Evolutionary conservation across 192 early-diverging fungal genomes (phyloP).

Genomic region (Umbelopsis sp.): DNA sequence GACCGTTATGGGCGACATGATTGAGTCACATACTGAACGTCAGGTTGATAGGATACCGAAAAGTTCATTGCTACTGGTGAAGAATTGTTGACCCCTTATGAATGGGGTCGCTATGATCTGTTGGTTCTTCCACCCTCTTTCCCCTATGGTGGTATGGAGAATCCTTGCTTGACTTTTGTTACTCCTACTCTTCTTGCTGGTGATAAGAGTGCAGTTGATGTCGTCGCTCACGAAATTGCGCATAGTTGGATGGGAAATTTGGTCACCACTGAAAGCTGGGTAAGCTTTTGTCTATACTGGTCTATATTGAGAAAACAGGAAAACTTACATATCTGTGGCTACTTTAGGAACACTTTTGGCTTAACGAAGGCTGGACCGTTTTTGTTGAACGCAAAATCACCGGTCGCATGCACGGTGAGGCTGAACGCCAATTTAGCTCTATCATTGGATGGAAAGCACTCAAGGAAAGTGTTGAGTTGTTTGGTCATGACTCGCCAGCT

Average conservation of each 20-base stretch:
- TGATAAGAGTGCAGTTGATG: slow-evolving; percentile 91
- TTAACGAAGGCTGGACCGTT: slow-evolving; percentile 97
- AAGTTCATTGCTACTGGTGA: slow-evolving; percentile 70
- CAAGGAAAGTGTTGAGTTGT: slow-evolving; percentile 67
- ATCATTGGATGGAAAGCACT: slow-evolving; percentile 83
- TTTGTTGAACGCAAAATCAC: slow-evolving; percentile 93
- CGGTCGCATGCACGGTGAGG: slow-evolving; percentile 78
- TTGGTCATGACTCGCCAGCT: slow-evolving; percentile 64
- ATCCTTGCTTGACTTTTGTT: slow-evolving; percentile 97
- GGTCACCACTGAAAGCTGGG: slow-evolving; percentile 84
- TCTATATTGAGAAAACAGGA: not conserved
- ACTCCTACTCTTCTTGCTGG: slow-evolving; percentile 96
- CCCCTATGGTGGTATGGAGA: slow-evolving; percentile 74
- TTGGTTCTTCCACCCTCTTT: slow-evolving; percentile 86
- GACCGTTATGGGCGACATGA: too few species aligned
- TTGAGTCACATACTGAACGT: too few species aligned
- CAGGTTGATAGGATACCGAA: slow-evolving; percentile 54
- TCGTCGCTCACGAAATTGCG: slow-evolving; percentile 93
- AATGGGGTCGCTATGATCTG: slow-evolving; percentile 96
- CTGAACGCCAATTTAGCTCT: slow-evolving; percentile 78
- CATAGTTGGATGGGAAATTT: slow-evolving; percentile 93
- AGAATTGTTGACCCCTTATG: slow-evolving; percentile 84
- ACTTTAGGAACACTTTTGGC: slow-evolving; percentile 74
- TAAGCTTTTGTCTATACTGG: slow-evolving; percentile 38
- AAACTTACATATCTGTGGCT: not conserved